Conservation (phyloP, 139 green algal species). For the Nannochloris sp. region DNA sequence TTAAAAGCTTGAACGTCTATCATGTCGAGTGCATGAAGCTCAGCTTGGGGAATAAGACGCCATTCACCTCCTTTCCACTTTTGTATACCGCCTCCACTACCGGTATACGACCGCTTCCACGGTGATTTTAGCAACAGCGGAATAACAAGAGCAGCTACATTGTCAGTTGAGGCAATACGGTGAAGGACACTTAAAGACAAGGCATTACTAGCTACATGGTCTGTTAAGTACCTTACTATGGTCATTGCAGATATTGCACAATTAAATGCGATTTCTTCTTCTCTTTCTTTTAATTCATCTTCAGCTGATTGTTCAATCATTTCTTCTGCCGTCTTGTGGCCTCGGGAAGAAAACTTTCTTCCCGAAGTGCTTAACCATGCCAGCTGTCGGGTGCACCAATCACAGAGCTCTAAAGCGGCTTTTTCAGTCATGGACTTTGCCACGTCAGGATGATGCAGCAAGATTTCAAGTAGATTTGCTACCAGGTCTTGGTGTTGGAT, state of each 20-base stretch:
- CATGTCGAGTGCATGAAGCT: no score
- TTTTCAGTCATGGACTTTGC: constrained; percentile 55
- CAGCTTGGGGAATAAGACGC: no score
- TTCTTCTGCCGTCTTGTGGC: constrained; percentile 29
- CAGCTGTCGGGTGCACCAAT: constrained; percentile 70
- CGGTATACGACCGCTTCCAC: no score
- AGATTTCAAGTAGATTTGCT: neutral
- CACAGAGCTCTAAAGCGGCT: constrained; percentile 54
- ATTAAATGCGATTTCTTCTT: constrained; percentile 50
- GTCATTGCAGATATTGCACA: constrained; percentile 55
- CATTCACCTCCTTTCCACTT: no score
- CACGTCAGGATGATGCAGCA: constrained; percentile 56
- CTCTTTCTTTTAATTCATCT: constrained; percentile 60
- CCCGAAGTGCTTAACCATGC: constrained; percentile 47
- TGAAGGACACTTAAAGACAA: neutral
- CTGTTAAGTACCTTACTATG: constrained; percentile 75
- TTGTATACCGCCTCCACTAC: no score
- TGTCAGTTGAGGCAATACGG: neutral
- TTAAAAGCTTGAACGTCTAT: no score
- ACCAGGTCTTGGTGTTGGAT: neutral
- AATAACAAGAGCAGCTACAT: neutral
- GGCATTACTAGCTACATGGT: no score
- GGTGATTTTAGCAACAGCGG: neutral
- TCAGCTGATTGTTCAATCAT: constrained; percentile 32
- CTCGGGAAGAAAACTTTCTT: neutral